Evolutionary conservation across 2,329 filamentous ascomycete species (phyloP).

Genomic region (Paramyrothecium sp.): DNA sequence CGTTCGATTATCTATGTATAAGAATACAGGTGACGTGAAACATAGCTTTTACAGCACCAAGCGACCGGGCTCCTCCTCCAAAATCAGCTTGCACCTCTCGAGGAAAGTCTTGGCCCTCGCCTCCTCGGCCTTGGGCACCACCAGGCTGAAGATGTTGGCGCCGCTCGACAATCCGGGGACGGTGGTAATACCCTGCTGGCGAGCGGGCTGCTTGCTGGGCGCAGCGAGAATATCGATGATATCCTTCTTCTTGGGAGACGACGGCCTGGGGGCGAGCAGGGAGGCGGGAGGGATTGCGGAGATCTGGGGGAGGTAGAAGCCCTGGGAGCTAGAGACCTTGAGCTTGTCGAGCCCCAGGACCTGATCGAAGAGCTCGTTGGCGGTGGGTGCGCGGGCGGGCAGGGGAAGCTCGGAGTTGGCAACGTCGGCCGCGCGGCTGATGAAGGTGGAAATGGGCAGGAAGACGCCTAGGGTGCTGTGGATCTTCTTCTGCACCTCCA

Average conservation of each 20-base stretch:
- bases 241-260: slow-evolving; percentile 49
- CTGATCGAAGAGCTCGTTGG: slow-evolving; percentile 86
- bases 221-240: slow-evolving; percentile 78
- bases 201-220: slow-evolving; percentile 23
- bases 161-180: slow-evolving; percentile 51
- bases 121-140: slow-evolving; percentile 77
- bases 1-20: slow-evolving; percentile 14
- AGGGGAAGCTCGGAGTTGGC: slow-evolving; percentile 86
- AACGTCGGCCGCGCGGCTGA: slow-evolving; percentile 78
- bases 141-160: slow-evolving; percentile 78
- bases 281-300: slow-evolving; percentile 49
- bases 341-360: slow-evolving; percentile 67
- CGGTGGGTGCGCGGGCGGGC: slow-evolving; percentile 58
- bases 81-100: slow-evolving; percentile 77
- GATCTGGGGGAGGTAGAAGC: slow-evolving; percentile 73
- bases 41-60: slow-evolving; percentile 56
- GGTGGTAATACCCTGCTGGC: slow-evolving; percentile 24
- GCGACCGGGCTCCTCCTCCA: slow-evolving; percentile 78
- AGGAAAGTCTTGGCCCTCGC: slow-evolving; percentile 79
- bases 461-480: slow-evolving; percentile 74
- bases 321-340: slow-evolving; percentile 47
- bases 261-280: slow-evolving; percentile 29
- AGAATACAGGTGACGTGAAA: slow-evolving; percentile 25
- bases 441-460: slow-evolving; percentile 82
- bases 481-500: slow-evolving; percentile 79